These are phyloP conservation scores for Annona cherimola DNA, from an alignment of 164 flowering plant genomes.

Conservation along the genomic window DNA sequence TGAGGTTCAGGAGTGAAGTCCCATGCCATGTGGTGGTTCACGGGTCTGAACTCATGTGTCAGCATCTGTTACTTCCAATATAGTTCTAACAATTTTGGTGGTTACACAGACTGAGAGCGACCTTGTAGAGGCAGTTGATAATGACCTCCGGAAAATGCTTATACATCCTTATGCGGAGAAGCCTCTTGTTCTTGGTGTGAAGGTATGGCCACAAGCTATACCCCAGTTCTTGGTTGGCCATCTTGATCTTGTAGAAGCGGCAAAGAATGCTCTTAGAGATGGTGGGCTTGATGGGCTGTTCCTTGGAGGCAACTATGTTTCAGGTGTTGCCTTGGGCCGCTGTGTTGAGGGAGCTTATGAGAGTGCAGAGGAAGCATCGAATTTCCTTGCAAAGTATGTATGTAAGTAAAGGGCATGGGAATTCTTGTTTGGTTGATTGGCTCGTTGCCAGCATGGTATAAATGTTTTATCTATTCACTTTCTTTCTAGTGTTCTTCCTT, in stretches of 20 bases:
- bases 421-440: background rate
- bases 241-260: slow-evolving; percentile 61
- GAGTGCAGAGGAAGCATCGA: slow-evolving; percentile 51
- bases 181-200: slow-evolving; percentile 67
- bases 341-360: slow-evolving; percentile 95
- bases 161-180: slow-evolving; percentile 65
- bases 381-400: slow-evolving; percentile 43
- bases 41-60: background rate
- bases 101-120: slow-evolving; percentile 58
- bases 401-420: slow-evolving; percentile 17
- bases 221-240: slow-evolving; percentile 93
- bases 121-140: slow-evolving; percentile 79
- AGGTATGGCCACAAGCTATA: slow-evolving; percentile 92
- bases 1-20: too few relatives aligned
- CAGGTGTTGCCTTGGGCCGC: slow-evolving; percentile 97
- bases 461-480: background rate
- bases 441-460: background rate
- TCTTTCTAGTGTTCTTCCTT: background rate
- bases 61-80: background rate
- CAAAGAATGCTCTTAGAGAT: slow-evolving; percentile 47
- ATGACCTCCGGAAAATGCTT: slow-evolving; percentile 84
- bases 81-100: background rate
- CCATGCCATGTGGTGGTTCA: background rate
- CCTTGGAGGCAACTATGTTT: slow-evolving; percentile 87
- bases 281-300: slow-evolving; percentile 62